Evolutionary conservation across 768 basidiomycete species (phyloP).

Genomic region (Psilocybe azurescens): DNA sequence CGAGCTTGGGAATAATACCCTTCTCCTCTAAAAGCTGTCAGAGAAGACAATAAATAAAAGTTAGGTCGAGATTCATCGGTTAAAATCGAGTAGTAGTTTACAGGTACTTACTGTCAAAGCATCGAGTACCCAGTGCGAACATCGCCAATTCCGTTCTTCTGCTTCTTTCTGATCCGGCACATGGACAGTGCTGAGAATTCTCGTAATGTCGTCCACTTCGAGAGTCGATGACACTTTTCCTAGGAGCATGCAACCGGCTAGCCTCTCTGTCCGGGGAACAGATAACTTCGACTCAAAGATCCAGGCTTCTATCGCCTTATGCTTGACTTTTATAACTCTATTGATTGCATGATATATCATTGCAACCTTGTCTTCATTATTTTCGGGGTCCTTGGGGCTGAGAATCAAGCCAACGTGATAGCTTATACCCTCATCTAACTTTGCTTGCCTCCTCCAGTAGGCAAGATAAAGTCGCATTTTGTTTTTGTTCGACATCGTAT

Average conservation of each 20-base stretch:
- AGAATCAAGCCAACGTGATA: neutral
- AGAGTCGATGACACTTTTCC: neutral
- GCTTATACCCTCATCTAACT: neutral
- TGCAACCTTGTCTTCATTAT: neutral
- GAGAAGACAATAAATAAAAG: neutral
- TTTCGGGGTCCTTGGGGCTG: neutral
- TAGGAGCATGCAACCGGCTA: neutral
- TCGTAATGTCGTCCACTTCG: neutral
- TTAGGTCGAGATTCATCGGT: neutral
- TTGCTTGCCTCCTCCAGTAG: neutral
- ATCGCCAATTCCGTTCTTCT: neutral
- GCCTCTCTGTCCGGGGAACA: neutral
- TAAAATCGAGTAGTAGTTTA: too few species aligned
- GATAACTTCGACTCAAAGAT: neutral
- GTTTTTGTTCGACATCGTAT: too few species aligned
- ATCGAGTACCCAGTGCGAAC: neutral
- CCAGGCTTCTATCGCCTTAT: neutral
- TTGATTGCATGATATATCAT: neutral
- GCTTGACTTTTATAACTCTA: neutral
- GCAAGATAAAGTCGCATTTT: neutral
- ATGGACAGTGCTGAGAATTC: neutral
- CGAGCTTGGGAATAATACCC: neutral
- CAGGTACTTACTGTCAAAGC: neutral
- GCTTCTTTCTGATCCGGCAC: neutral
- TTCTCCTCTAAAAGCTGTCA: neutral